phyloP scores from a whole-genome alignment of 257 asterid genomes.

The Nicotiana undulata region DNA sequence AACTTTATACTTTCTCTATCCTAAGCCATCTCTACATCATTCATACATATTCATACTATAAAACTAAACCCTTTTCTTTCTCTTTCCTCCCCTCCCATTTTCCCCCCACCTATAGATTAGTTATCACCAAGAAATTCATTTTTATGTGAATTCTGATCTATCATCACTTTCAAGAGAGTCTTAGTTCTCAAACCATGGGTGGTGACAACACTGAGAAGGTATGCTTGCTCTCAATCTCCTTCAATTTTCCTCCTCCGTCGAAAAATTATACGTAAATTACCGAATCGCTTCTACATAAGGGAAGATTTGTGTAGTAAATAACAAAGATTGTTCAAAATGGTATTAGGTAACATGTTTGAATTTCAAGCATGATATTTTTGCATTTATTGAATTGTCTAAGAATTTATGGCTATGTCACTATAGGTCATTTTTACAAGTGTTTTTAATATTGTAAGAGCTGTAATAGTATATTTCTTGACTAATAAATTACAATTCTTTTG shows the following conservation, averaged over 20 bases:
- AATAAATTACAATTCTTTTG: neutral
- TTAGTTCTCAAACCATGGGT: neutral
- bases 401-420: no score
- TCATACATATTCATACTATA: slow-evolving; percentile 1
- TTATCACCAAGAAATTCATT: neutral
- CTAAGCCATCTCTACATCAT: neutral
- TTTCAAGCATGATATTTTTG: no score
- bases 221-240: neutral
- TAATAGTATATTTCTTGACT: neutral
- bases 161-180: neutral
- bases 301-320: no score
- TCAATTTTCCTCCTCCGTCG: no score
- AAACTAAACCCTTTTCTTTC: neutral
- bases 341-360: no score
- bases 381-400: no score
- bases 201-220: slow-evolving; percentile 6
- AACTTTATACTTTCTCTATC: neutral
- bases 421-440: neutral
- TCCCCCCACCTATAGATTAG: neutral
- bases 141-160: neutral
- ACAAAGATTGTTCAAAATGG: no score
- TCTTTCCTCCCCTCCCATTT: neutral
- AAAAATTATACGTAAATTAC: no score
- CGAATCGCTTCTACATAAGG: no score
- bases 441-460: neutral